phyloP scores from a whole-genome alignment of 441 rosid genomes.

The Melastoma candidum region DNA sequence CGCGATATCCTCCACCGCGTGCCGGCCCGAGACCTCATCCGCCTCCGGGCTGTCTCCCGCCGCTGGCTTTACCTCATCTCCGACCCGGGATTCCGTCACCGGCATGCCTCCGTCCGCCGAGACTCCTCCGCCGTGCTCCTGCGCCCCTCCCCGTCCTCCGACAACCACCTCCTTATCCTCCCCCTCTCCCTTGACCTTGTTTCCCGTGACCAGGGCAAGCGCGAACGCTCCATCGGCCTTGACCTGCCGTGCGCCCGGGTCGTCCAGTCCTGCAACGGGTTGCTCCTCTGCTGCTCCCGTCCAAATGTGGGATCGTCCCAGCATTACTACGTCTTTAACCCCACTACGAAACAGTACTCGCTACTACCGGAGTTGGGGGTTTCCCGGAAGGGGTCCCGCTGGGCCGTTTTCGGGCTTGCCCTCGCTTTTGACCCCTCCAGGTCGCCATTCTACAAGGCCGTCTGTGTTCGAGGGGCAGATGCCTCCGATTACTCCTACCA shows the following conservation, averaged over 20 bases:
- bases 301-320: constrained; percentile 13
- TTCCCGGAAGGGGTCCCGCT: neutral
- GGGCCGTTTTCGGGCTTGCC: constrained; percentile 7
- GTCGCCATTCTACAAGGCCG: constrained; percentile 21
- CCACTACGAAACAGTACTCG: constrained; percentile 16
- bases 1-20: constrained; percentile 14
- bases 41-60: constrained; percentile 22
- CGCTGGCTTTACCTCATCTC: constrained; percentile 20
- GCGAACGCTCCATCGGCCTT: constrained; percentile 12
- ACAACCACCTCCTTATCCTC: neutral
- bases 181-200: constrained; percentile 11
- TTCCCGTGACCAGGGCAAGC: neutral
- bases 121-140: constrained; percentile 9
- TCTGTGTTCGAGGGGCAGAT: constrained; percentile 15
- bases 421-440: constrained; percentile 21
- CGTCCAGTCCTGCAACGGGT: constrained; percentile 27
- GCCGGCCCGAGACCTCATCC: constrained; percentile 16
- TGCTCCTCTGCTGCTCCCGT: constrained; percentile 24
- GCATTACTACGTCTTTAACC: constrained; percentile 24
- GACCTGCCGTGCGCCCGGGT: constrained; percentile 16
- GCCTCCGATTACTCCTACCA: constrained; percentile 7
- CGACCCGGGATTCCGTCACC: constrained; percentile 11
- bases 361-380: constrained; percentile 9
- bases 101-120: constrained; percentile 13
- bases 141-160: constrained; percentile 11